Base-by-base conservation (phyloP, 305 asterid genomes). In the Petunia hybrid region DNA sequence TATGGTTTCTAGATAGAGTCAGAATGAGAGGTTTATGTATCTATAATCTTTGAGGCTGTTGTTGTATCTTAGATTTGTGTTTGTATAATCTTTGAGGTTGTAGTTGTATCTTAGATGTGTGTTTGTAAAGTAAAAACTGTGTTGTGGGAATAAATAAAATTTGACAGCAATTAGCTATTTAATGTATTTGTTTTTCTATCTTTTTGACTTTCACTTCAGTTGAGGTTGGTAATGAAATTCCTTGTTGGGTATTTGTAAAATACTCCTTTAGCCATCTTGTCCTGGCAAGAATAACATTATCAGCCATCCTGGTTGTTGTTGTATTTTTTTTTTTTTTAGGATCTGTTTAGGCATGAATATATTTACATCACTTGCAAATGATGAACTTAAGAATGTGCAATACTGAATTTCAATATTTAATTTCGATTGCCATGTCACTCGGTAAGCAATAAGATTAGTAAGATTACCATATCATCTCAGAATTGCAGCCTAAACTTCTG, bases 1-100 rank as follows among this genome's bases (percentile, higher is more conserved):
- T 53, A 51, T 73, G 64, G 45, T 69, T 82, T 68, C 45, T 59
- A 53, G 56, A 22, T 59, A 53, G 56, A 22, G 57, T 14, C 66
- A 22, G 68, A 39, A 13, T 71, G 4, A 66, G 62, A 48, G 48
- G 64, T 74, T 16, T 12, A 74, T 51, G 63, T 51, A 73, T 13
- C 48, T 73, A 36, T 13, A 14, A 73, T 48, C 35, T 53, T 48
- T 53, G 64, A 36, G 64, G 60, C 48, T 3, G 4, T 6, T 51
- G 38, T 74, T 53, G 64, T 74, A 74, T 51, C 10, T 46, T 53
- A 74, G 63, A 73, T 73, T 7, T 68, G 40, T 73, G 60, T 73
- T 71, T 73, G 78, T 73, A 51, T 13, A 14, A 73, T 48, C 35
- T 53, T 48, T 53, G 64, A 36, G 64, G 60, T 38, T 3, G 4